Percentiles rank a stretch among this genome's conserved stretches.
Evolutionary conservation across 768 basidiomycete genomes (phyloP).

Genomic region (Sarcomyxa edulis): DNA sequence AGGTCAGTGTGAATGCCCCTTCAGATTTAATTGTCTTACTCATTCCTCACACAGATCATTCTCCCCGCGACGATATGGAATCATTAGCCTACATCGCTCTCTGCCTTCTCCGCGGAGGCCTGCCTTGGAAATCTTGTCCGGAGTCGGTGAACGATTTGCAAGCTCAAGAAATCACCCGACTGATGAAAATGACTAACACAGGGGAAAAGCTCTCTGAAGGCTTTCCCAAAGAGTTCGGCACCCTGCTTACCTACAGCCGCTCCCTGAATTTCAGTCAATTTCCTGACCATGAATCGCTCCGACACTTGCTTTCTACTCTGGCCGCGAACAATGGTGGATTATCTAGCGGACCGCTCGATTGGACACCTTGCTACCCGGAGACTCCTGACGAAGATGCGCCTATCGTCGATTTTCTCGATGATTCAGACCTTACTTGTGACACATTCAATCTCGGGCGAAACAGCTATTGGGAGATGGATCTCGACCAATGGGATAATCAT

Average conservation of each 20-base stretch:
- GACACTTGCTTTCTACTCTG: slow-evolving; percentile 10
- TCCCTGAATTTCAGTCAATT: slow-evolving; percentile 16
- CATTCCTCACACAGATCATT: slow-evolving; percentile 13
- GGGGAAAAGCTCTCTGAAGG: slow-evolving; percentile 11
- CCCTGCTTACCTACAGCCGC: slow-evolving; percentile 17
- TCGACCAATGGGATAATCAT: slow-evolving; percentile 13
- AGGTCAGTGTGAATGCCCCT: slow-evolving; percentile 19
- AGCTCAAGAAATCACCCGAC: slow-evolving; percentile 13
- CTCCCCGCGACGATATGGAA: slow-evolving; percentile 50
- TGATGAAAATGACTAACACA: slow-evolving; percentile 11
- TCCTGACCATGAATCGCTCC: slow-evolving; percentile 13
- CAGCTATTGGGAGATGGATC: slow-evolving; percentile 13
- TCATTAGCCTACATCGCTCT: slow-evolving; percentile 49
- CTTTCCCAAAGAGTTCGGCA: slow-evolving; percentile 17
- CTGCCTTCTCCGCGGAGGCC: slow-evolving; percentile 48
- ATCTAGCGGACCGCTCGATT: slow-evolving; percentile 13
- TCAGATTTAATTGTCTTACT: slow-evolving; percentile 5
- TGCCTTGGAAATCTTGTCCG: slow-evolving; percentile 22
- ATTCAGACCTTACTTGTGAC: too few relatives aligned
- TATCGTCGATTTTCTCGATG: too few relatives aligned
- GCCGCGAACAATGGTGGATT: slow-evolving; percentile 9
- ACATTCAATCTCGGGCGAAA: slow-evolving; percentile 9
- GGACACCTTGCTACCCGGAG: slow-evolving; percentile 12
- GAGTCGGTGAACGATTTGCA: slow-evolving; percentile 8
- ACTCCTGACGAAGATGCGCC: slow-evolving; percentile 10